A percentile compares a stretch with the other conserved stretches of the same genome.
These are phyloP conservation scores for Geranium brycei DNA, from an alignment of 345 rosid genomes.

Conservation along the genomic window DNA sequence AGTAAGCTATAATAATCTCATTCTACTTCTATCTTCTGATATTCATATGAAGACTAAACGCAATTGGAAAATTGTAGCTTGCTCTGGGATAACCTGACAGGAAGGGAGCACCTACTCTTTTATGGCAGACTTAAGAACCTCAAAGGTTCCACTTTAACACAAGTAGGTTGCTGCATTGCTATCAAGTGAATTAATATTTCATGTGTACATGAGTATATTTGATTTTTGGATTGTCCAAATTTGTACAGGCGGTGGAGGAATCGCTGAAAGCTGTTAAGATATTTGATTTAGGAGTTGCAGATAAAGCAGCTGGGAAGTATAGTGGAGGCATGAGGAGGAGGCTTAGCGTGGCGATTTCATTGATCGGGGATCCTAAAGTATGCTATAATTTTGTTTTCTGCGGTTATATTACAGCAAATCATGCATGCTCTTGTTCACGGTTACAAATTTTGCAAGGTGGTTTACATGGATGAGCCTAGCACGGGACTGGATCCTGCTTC, in stretches of 20 bases:
- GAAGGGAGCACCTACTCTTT: constrained; percentile 81
- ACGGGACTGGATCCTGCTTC: constrained; percentile 98
- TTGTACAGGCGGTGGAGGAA: constrained; percentile 73
- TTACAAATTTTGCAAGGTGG: constrained; percentile 35
- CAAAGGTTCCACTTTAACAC: constrained; percentile 49
- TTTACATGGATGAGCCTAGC: constrained; percentile 99
- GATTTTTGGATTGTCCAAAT: neutral
- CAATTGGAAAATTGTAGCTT: constrained; percentile 30
- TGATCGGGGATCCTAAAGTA: constrained; percentile 93
- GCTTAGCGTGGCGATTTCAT: constrained; percentile 90
- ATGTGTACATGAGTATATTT: no score
- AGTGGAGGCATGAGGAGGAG: constrained; percentile 99
- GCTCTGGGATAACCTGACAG: constrained; percentile 90
- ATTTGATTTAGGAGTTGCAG: constrained; percentile 67
- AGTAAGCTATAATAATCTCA: constrained; percentile 31
- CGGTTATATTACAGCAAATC: neutral
- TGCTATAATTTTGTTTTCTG: neutral
- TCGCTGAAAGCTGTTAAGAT: constrained; percentile 66
- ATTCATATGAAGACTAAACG: no score
- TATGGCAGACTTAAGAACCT: constrained; percentile 96
- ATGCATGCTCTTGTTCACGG: no score
- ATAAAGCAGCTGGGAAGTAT: constrained; percentile 75
- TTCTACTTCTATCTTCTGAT: no score
- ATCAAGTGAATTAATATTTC: no score
- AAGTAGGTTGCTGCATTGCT: constrained; percentile 23